These are phyloP conservation scores for Pterocarpus macrocarpus DNA, from an alignment of 306 rosid species.

Conservation along the genomic window DNA sequence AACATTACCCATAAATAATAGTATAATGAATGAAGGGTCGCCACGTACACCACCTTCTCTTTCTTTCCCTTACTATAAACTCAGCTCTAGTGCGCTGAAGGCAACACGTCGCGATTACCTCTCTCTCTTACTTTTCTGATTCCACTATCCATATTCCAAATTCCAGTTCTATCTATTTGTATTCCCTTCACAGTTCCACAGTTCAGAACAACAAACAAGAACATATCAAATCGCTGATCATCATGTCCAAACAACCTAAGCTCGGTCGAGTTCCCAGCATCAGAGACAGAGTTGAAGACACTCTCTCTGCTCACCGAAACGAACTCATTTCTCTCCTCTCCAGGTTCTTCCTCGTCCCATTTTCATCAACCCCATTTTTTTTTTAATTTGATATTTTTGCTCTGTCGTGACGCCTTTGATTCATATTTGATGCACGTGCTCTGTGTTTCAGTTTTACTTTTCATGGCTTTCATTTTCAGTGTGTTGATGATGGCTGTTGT, in stretches of 20 bases:
- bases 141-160: conserved; percentile 15
- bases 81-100: neutral
- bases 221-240: neutral
- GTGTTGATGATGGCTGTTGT: neutral
- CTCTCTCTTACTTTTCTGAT: neutral
- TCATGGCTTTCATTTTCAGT: neutral
- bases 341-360: conserved; percentile 58
- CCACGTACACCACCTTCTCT: conserved; percentile 28
- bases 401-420: neutral
- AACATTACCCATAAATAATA: too few relatives aligned
- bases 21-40: conserved; percentile 15
- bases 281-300: conserved; percentile 84
- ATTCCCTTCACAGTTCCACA: conserved; percentile 2
- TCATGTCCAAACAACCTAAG: conserved; percentile 56
- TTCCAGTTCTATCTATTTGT: neutral
- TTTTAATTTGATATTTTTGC: neutral
- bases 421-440: neutral
- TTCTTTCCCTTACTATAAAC: conserved; percentile 28
- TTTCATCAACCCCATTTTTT: neutral
- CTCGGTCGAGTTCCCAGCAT: conserved; percentile 70
- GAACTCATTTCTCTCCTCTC: conserved; percentile 88
- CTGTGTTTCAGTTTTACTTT: neutral
- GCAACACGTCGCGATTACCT: conserved; percentile 9
- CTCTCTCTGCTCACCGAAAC: conserved; percentile 86
- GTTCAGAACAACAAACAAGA: neutral